Conservation (phyloP, 345 rosid species). For the Salix viminalis region DNA sequence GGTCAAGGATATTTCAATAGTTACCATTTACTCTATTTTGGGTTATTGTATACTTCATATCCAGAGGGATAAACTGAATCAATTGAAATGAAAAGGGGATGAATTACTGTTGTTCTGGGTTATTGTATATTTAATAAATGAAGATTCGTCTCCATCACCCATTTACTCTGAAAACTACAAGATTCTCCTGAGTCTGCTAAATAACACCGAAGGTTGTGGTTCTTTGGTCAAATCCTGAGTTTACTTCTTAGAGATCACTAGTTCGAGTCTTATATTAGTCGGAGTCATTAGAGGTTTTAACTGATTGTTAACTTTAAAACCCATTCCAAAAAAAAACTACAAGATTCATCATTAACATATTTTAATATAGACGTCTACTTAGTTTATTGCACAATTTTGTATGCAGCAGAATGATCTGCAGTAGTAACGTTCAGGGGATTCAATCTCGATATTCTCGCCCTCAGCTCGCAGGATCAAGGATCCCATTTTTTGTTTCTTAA, state of each 20-base stretch:
- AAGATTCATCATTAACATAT: too few species aligned
- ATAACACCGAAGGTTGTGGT: too few species aligned
- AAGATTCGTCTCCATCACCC: neutral
- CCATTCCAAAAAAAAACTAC: too few species aligned
- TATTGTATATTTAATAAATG: neutral
- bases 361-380: neutral
- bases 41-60: too few species aligned
- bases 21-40: neutral
- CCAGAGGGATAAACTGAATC: too few species aligned
- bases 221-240: rapidly evolving
- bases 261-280: too few species aligned
- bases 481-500: neutral
- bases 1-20: neutral
- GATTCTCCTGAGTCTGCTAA: too few species aligned
- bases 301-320: too few species aligned
- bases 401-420: neutral
- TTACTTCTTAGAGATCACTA: too few species aligned
- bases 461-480: neutral
- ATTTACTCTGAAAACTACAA: neutral
- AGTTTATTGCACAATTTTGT: neutral
- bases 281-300: rapidly evolving
- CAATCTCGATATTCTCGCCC: neutral
- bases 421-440: neutral
- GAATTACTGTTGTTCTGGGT: too few species aligned
- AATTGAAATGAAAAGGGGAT: too few species aligned